phyloP scores from a whole-genome alignment of 2,329 filamentous ascomycete species.

The Fusarium sp. region DNA sequence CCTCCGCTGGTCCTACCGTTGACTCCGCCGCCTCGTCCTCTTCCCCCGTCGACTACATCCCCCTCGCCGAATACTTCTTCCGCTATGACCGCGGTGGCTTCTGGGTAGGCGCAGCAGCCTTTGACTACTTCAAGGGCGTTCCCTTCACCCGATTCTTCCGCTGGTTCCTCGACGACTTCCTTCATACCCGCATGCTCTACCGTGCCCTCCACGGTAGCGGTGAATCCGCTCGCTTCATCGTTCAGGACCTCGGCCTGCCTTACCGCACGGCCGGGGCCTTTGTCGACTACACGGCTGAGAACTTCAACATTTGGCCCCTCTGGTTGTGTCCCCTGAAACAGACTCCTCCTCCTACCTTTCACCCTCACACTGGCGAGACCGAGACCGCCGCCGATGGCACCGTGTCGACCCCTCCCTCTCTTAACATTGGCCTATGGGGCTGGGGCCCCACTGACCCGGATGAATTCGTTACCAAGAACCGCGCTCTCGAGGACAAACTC shows the following conservation, averaged over 20 bases:
- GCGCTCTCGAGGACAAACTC: conserved; percentile 77
- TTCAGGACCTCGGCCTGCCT: conserved; percentile 74
- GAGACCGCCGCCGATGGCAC: conserved; percentile 38
- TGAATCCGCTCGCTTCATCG: conserved; percentile 72
- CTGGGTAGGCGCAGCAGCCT: conserved; percentile 76
- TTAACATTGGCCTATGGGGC: conserved; percentile 83
- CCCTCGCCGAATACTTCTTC: conserved; percentile 79
- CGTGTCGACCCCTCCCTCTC: conserved; percentile 53
- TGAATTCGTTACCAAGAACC: conserved; percentile 77
- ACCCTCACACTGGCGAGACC: conserved; percentile 60
- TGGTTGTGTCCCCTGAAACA: conserved; percentile 69
- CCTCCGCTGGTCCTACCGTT: conserved; percentile 30
- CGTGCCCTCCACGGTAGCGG: conserved; percentile 76
- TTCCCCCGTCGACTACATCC: conserved; percentile 66
- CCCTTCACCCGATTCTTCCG: conserved; percentile 75
- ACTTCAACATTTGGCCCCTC: conserved; percentile 68
- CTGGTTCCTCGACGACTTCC: conserved; percentile 77
- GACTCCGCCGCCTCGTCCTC: conserved; percentile 35
- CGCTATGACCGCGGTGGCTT: conserved; percentile 81
- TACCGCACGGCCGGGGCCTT: conserved; percentile 65
- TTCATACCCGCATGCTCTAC: conserved; percentile 81
- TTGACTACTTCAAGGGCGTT: conserved; percentile 72
- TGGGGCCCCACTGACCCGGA: conserved; percentile 69
- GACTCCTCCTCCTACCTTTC: conserved; percentile 63
- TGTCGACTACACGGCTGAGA: conserved; percentile 64